phyloP scores from a whole-genome alignment of 768 basidiomycete genomes.

The Cyathus striatus region DNA sequence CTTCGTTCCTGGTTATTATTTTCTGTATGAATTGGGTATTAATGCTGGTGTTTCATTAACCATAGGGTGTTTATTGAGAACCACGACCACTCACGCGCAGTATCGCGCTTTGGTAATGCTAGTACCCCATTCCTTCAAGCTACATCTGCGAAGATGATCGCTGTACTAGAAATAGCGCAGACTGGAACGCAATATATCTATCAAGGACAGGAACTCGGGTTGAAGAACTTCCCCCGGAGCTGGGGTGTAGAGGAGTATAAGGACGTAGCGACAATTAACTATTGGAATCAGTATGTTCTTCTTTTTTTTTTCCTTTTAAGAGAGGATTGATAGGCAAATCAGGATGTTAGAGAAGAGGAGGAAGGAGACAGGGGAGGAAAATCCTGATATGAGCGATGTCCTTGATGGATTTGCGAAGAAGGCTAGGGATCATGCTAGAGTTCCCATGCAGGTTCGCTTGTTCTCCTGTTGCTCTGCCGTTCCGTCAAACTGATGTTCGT shows the following conservation, averaged over 20 bases:
- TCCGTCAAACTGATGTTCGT: too few species aligned
- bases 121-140: slow-evolving; percentile 49
- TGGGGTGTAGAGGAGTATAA: slow-evolving; percentile 76
- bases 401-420: slow-evolving; percentile 53
- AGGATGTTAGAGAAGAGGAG: slow-evolving; percentile 36
- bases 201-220: slow-evolving; percentile 71
- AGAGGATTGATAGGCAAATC: not conserved
- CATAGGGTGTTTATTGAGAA: slow-evolving; percentile 62
- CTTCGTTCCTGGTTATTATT: slow-evolving; percentile 9
- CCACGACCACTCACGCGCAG: slow-evolving; percentile 60
- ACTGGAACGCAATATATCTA: slow-evolving; percentile 68
- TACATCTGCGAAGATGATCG: slow-evolving; percentile 59
- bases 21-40: not conserved
- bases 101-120: slow-evolving; percentile 67
- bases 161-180: slow-evolving; percentile 55
- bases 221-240: slow-evolving; percentile 53
- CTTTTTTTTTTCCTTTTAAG: not conserved
- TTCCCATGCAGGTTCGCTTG: slow-evolving; percentile 56
- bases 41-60: slow-evolving; percentile 1
- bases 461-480: not conserved
- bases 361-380: slow-evolving; percentile 22
- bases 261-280: slow-evolving; percentile 60
- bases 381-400: slow-evolving; percentile 59
- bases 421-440: slow-evolving; percentile 66
- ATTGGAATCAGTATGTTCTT: slow-evolving; percentile 43